A percentile compares a stretch with the other conserved stretches of the same genome.
These are phyloP conservation scores for Colletotrichum acutatum DNA, from an alignment of 2,329 filamentous ascomycete genomes.

Conservation along the genomic window DNA sequence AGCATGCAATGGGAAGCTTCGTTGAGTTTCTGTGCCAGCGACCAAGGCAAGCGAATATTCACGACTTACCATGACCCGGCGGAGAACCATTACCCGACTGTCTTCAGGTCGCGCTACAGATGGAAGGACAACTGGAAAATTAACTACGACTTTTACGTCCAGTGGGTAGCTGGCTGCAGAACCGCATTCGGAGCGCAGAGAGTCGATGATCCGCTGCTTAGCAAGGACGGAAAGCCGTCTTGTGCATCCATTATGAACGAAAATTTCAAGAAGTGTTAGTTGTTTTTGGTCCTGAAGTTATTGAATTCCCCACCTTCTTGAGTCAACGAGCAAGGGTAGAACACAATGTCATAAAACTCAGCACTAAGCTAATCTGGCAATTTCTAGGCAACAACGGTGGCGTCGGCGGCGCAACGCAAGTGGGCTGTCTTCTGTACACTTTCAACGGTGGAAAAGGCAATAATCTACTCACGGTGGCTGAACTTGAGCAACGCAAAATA, in stretches of 20 bases:
- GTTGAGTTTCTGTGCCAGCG: background rate
- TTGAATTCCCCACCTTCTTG: background rate
- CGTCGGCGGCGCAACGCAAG: conserved; percentile 2
- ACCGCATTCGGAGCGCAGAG: background rate
- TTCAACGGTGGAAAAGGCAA: background rate
- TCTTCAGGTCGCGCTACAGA: background rate
- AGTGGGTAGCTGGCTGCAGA: background rate
- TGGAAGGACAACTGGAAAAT: background rate
- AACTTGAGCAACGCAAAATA: background rate
- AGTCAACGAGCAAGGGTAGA: background rate
- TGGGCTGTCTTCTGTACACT: background rate
- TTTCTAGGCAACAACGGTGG: conserved; percentile 1
- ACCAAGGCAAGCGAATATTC: background rate
- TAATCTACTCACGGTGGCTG: background rate
- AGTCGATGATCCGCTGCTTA: background rate
- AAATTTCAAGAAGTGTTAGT: background rate
- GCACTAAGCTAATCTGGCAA: background rate
- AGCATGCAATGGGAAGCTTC: background rate
- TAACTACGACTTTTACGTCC: conserved; percentile 16
- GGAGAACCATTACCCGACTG: background rate
- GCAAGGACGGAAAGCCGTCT: background rate
- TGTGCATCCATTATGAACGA: background rate
- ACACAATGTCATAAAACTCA: background rate
- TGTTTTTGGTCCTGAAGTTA: rapidly evolving
- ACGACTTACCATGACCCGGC: background rate